Percentiles rank a stretch among this genome's conserved stretches.
phyloP scores from a whole-genome alignment of 2,329 filamentous ascomycete genomes.

The Stagonosporopsis rhizophila region DNA sequence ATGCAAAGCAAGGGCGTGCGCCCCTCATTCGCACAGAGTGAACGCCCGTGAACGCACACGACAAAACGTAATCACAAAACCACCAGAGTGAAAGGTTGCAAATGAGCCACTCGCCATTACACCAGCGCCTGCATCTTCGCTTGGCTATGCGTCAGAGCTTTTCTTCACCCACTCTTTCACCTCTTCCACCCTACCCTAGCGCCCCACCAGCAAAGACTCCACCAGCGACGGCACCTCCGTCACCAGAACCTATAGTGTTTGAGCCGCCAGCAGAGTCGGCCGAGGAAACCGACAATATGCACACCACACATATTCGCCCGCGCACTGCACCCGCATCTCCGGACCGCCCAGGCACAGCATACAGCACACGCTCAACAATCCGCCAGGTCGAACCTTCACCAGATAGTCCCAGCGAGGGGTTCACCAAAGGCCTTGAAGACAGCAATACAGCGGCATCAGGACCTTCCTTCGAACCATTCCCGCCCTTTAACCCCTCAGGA shows the following conservation, averaged over 20 bases:
- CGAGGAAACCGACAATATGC: constrained; percentile 13
- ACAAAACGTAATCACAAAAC: neutral
- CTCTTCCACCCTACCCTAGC: neutral
- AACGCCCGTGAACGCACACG: neutral
- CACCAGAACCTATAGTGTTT: neutral
- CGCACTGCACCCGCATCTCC: constrained; percentile 18
- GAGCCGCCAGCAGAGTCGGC: neutral
- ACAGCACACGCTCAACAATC: constrained; percentile 34
- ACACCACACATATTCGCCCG: constrained; percentile 26
- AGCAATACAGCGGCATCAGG: constrained; percentile 1
- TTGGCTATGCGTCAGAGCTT: constrained; percentile 13
- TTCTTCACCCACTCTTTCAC: constrained; percentile 10
- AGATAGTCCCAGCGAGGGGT: constrained; percentile 19
- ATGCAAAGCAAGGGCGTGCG: constrained; percentile 3
- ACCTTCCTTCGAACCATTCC: constrained; percentile 10
- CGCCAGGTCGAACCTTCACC: constrained; percentile 40
- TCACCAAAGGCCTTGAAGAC: constrained; percentile 9
- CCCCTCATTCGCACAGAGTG: neutral
- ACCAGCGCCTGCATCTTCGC: constrained; percentile 13
- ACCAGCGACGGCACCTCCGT: constrained; percentile 1
- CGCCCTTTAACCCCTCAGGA: neutral
- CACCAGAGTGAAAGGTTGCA: constrained; percentile 5
- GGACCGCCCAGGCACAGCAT: constrained; percentile 28
- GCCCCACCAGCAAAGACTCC: neutral
- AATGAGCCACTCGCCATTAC: constrained; percentile 18